Base-by-base conservation (phyloP, 2,329 filamentous ascomycete genomes). In the Chalara sp. region DNA sequence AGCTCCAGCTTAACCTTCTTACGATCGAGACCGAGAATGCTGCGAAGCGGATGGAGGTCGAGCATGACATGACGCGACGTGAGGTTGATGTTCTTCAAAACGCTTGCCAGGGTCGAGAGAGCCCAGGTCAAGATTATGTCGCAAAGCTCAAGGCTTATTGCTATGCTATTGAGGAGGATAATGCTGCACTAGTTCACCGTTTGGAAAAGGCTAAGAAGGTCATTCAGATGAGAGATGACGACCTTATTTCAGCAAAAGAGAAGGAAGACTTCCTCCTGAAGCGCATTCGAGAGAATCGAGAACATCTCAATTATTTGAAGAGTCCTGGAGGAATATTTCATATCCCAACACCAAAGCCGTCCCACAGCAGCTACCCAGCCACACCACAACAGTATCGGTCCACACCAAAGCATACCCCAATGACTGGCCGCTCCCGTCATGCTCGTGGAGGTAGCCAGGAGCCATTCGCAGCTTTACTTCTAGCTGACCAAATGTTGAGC, bases 61-160 rank as follows among this genome's bases (percentile, higher is more conserved):
- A 96, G 68, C 87, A 95, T 61, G 87, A 93, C 57, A 91, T 96
- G 80, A 86, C 86, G n/a, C 81, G 89, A 55, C 80, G 87, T 28
- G 90, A 96, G 68, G 86, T 95, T 21, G 87, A 96, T 55, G 87
- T 91, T 10, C 73, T 96, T 31, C 86, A 93, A 63, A 80, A 86
- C 64, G 79, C 81, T 47, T 79, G 79, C 47, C 81, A 84, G 53
- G 77, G 77, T 4, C 73, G 75, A 44, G 77, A 82, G 51, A 47
- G 46, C 39, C 47, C 58, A 21, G 47, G 41, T 31, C 72, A 76
- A 4, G 77, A 82, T 47, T 75, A 76, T 28, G 72, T 76, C 51
- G 76, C 75, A 52, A 78, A 91, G 58, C 73, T 88, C 52, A 80
- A 89, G 62, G 71, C 76, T 50, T 78, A 80, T 55, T 84, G 83